Percentiles rank a stretch among this genome's conserved stretches.
These are phyloP conservation scores for Phytophthora aleatoria DNA, from an alignment of 352 stramenopile genomes.

Conservation along the genomic window DNA sequence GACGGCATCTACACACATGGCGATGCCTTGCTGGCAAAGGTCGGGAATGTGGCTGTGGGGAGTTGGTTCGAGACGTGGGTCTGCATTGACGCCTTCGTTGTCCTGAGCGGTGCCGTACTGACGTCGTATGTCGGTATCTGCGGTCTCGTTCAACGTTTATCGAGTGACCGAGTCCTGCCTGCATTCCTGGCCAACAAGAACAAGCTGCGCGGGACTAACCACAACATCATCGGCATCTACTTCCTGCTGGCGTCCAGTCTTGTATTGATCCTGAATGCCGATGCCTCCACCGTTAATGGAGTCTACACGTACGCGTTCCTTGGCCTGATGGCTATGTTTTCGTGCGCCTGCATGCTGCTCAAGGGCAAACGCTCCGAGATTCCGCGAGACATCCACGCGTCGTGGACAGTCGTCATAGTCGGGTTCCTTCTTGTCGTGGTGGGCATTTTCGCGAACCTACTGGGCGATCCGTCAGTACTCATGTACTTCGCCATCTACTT, in stretches of 20 bases:
- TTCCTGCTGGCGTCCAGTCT: slow-evolving; percentile 69
- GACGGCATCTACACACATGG: slow-evolving; percentile 54
- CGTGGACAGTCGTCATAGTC: slow-evolving; percentile 47
- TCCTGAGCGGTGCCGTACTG: slow-evolving; percentile 82
- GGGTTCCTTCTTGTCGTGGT: slow-evolving; percentile 53
- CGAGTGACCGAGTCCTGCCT: slow-evolving; percentile 65
- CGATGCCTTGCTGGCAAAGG: slow-evolving; percentile 70
- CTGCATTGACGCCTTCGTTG: slow-evolving; percentile 86
- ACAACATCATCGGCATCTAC: slow-evolving; percentile 79
- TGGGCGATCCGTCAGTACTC: slow-evolving; percentile 80
- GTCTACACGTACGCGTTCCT: slow-evolving; percentile 90
- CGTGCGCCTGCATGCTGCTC: slow-evolving; percentile 79
- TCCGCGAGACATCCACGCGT: slow-evolving; percentile 61
- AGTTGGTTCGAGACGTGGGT: slow-evolving; percentile 59
- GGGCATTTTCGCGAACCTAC: slow-evolving; percentile 75
- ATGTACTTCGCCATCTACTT: slow-evolving; percentile 91
- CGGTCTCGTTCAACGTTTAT: slow-evolving; percentile 73
- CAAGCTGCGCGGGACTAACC: slow-evolving; percentile 64
- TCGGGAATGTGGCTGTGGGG: slow-evolving; percentile 45
- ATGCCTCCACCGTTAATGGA: slow-evolving; percentile 71
- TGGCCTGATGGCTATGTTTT: slow-evolving; percentile 83
- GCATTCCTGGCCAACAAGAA: slow-evolving; percentile 62
- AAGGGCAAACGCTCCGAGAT: slow-evolving; percentile 85
- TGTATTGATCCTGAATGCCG: slow-evolving; percentile 71
- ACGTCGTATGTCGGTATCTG: slow-evolving; percentile 86